Evolutionary conservation across 2,329 filamentous ascomycete genomes (phyloP).

Genomic region (Epichloe brachyelytri): DNA sequence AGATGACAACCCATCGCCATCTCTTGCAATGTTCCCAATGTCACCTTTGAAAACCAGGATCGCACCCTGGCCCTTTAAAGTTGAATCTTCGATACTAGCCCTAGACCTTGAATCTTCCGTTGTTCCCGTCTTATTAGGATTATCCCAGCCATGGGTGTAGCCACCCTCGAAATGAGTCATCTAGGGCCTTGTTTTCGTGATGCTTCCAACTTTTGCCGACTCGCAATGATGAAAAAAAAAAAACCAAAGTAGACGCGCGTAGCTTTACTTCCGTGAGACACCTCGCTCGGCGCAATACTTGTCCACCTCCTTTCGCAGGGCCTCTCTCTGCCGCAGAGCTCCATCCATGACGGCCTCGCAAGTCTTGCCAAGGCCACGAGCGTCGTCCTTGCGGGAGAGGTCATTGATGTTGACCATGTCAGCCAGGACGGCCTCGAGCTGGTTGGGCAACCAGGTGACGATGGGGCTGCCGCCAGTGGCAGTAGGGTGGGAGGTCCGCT

Average conservation of each 20-base stretch:
- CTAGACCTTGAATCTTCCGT: too few species aligned
- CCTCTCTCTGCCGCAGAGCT: slow-evolving; percentile 49
- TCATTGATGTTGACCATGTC: slow-evolving; percentile 52
- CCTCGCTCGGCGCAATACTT: slow-evolving; percentile 59
- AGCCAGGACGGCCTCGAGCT: slow-evolving; percentile 59
- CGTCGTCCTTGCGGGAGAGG: slow-evolving; percentile 24
- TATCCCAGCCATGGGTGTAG: too few species aligned
- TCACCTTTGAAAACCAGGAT: too few species aligned
- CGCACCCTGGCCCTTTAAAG: too few species aligned
- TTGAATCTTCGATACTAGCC: too few species aligned
- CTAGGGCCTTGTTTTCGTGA: too few species aligned
- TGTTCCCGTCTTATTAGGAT: too few species aligned
- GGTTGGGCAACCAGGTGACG: slow-evolving; percentile 74
- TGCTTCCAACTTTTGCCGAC: neutral
- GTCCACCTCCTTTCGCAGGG: slow-evolving; percentile 57
- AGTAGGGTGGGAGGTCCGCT: slow-evolving; percentile 61
- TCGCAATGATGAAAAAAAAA: neutral
- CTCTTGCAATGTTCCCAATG: too few species aligned
- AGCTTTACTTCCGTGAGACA: slow-evolving; percentile 14
- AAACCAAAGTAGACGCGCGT: neutral
- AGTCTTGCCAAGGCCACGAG: slow-evolving; percentile 30
- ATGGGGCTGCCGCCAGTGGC: slow-evolving; percentile 73
- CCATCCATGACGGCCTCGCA: slow-evolving; percentile 53
- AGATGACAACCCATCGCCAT: too few species aligned
- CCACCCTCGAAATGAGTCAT: too few species aligned